Conservation (phyloP, 495 filamentous ascomycete genomes). For the Glonium stellatum region DNA sequence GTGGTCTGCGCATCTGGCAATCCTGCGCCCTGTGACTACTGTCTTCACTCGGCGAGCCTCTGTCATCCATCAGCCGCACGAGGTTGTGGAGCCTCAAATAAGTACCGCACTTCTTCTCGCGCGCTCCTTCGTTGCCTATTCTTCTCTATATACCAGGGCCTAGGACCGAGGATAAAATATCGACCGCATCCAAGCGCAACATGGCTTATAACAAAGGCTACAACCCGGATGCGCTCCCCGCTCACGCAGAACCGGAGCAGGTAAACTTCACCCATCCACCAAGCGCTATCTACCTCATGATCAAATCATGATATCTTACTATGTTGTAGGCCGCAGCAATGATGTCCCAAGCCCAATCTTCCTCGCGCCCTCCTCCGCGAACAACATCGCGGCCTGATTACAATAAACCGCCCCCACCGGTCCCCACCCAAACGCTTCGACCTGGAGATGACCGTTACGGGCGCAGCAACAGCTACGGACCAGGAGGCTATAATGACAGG, state of each 20-base stretch:
- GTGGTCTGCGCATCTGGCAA: neutral
- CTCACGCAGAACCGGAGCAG: constrained; percentile 94
- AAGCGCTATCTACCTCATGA: neutral
- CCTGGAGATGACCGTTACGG: constrained; percentile 30
- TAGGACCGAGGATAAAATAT: neutral
- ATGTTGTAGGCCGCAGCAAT: constrained; percentile 22
- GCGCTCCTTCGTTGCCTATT: neutral
- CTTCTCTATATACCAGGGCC: neutral
- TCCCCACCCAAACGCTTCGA: constrained; percentile 21
- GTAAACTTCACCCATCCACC: constrained; percentile 40
- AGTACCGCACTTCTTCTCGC: neutral
- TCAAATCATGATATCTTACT: constrained; percentile 6
- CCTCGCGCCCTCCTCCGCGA: constrained; percentile 17
- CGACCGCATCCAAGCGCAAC: constrained; percentile 8
- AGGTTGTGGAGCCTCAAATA: constrained; percentile 5
- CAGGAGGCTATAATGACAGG: constrained; percentile 24
- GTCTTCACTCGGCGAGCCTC: neutral
- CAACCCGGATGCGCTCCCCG: constrained; percentile 96
- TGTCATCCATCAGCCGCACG: constrained; percentile 7
- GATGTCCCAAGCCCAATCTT: constrained; percentile 9
- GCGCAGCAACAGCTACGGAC: constrained; percentile 8
- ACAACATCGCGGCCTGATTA: constrained; percentile 31
- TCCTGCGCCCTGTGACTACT: neutral
- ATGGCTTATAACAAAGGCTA: constrained; percentile 94
- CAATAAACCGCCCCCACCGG: constrained; percentile 31